Evolutionary conservation across 2,329 filamentous ascomycete species (phyloP).

Genomic region (Camillea tinctor): DNA sequence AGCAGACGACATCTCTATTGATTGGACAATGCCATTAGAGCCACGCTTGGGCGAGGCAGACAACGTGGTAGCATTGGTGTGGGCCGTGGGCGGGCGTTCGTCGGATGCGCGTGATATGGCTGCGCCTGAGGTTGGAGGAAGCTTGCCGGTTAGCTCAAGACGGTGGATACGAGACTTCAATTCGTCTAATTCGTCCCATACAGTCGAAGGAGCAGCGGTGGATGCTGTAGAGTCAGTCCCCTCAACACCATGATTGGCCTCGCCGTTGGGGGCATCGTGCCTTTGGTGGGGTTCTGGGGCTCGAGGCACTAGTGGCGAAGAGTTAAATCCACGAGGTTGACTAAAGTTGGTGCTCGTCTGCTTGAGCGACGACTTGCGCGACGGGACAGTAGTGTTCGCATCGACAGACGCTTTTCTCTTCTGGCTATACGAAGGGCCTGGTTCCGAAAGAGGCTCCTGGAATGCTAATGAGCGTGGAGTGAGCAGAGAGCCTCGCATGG

Average conservation of each 20-base stretch:
- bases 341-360: slow-evolving; percentile 36
- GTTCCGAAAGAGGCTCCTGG: slow-evolving; percentile 40
- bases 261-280: slow-evolving; percentile 37
- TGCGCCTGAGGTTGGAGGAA: slow-evolving; percentile 78
- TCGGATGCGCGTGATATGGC: slow-evolving; percentile 72
- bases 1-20: slow-evolving; percentile 43
- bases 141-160: slow-evolving; percentile 84
- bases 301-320: slow-evolving; percentile 58
- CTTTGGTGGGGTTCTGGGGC: slow-evolving; percentile 37
- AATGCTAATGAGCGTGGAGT: slow-evolving; percentile 49
- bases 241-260: slow-evolving; percentile 50
- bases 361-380: slow-evolving; percentile 47
- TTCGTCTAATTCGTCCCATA: slow-evolving; percentile 97
- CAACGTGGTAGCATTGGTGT: slow-evolving; percentile 79
- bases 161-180: slow-evolving; percentile 90
- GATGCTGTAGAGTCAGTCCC: slow-evolving; percentile 86
- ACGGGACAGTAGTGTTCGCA: slow-evolving; percentile 37
- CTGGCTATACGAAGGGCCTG: slow-evolving; percentile 26
- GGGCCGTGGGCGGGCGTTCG: slow-evolving; percentile 86
- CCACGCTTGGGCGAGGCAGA: slow-evolving; percentile 83
- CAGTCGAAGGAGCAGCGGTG: slow-evolving; percentile 83
- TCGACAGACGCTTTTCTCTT: slow-evolving; percentile 51
- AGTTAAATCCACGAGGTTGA: slow-evolving; percentile 51
- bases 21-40: slow-evolving; percentile 47
- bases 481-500: slow-evolving; percentile 43